Conservation (phyloP, 805 yeast species). For the Groenewaldozyma tartarivorans region DNA sequence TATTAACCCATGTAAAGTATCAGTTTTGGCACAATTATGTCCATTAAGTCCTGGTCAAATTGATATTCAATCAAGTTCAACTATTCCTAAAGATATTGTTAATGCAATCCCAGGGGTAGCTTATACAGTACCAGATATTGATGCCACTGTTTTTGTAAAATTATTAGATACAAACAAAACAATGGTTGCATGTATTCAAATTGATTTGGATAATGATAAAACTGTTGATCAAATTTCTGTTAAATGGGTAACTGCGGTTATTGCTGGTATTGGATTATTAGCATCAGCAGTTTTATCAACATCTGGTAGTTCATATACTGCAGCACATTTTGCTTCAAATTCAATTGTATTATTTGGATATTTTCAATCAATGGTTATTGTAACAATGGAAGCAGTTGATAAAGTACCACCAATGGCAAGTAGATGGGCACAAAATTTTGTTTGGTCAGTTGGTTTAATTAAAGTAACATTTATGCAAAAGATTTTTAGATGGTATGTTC, state of each 20-base stretch:
- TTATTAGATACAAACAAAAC: slow-evolving; percentile 31
- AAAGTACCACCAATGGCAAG: slow-evolving; percentile 86
- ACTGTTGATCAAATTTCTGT: slow-evolving; percentile 73
- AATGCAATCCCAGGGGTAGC: slow-evolving; percentile 73
- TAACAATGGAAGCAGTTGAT: slow-evolving; percentile 77
- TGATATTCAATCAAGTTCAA: slow-evolving; percentile 63
- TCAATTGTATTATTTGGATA: slow-evolving; percentile 75
- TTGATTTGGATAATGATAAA: slow-evolving; percentile 65
- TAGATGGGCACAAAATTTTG: slow-evolving; percentile 85
- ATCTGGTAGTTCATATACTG: slow-evolving; percentile 81
- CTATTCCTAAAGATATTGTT: slow-evolving; percentile 38
- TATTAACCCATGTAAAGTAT: slow-evolving; percentile 51
- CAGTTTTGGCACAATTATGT: slow-evolving; percentile 55
- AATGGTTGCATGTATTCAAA: slow-evolving; percentile 63
- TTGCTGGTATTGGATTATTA: slow-evolving; percentile 80
- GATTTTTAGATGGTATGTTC: slow-evolving; percentile 89
- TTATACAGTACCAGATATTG: slow-evolving; percentile 77
- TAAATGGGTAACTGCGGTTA: slow-evolving; percentile 88
- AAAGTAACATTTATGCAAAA: slow-evolving; percentile 71
- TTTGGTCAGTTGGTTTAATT: slow-evolving; percentile 93
- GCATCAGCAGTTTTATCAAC: slow-evolving; percentile 75
- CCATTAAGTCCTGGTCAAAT: slow-evolving; percentile 77
- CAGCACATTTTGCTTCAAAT: slow-evolving; percentile 81
- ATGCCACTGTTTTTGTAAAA: slow-evolving; percentile 58
- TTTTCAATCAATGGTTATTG: slow-evolving; percentile 80